Base-by-base conservation (phyloP, 176 grass and related monocot species). In the Microstegium vimineum region DNA sequence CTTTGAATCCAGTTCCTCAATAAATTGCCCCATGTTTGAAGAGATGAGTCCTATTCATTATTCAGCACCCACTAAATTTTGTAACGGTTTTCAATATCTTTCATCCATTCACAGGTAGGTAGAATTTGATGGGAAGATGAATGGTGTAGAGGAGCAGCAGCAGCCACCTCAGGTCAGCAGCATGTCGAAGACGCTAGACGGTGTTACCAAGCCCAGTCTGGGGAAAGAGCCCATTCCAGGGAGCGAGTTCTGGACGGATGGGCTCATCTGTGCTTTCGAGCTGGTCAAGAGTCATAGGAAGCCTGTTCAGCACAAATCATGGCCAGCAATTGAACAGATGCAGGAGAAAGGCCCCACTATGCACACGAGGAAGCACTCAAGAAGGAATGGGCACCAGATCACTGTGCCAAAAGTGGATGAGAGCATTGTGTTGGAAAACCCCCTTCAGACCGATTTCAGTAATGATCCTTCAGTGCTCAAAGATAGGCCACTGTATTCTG, bases 251-350 rank as follows among this genome's bases (percentile, higher is more conserved):
- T 99, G 96, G 96, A 99, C 67, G 17, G 74, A 90, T 34, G 96
- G 96, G 2, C 91, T 99, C 61, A 88, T 95, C 23, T 99, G 93
- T 13, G 96, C 96, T 77, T 99, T 99, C 13, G 93, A 99, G 83
- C 85, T 93, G 52, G 27, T 95, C 65, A 89, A 89, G 77, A 51
- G 78, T 49, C 87, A 35, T 25, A 85, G 60, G 71, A 91, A 71
- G 61, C 65, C 47, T 31, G 23, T 11, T 77, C 43, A 35, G 18
- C 73, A 86, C 84, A 91, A 85, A 85, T 76, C 61, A 12, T 69
- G 45, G 77, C 68, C 87, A 34, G 42, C 18, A 4, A 60, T 66
- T 54, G 77, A 69, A 22, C 41, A 16, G 7, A 73, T 18, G 30
- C 82, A 59, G 16, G 76, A 78, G 16, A 86, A 67, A 76, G 71